Conservation (phyloP, 2,329 filamentous ascomycete species). For the Cordyceps pruinosa region DNA sequence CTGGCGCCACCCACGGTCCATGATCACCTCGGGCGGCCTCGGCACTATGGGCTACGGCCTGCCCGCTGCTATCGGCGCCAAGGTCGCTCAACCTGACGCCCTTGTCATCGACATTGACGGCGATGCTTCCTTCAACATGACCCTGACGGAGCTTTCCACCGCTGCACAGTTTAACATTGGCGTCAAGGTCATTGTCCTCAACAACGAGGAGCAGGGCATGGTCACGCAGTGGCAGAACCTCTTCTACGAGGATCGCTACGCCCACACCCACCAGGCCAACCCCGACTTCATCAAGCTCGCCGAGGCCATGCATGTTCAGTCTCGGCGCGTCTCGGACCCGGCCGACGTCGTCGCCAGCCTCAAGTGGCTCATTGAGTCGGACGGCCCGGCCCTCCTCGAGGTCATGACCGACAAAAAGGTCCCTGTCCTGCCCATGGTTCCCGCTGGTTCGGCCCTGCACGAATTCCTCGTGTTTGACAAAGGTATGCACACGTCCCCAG, state of each 20-base stretch:
- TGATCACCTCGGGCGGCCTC: constrained; percentile 94
- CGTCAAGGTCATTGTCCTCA: constrained; percentile 88
- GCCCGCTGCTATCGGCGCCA: constrained; percentile 89
- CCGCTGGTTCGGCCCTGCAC: constrained; percentile 76
- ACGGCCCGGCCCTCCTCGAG: constrained; percentile 90
- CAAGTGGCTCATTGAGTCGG: constrained; percentile 80
- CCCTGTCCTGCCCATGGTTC: constrained; percentile 96
- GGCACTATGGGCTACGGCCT: constrained; percentile 86
- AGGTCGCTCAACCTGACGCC: constrained; percentile 69
- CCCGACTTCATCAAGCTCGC: constrained; percentile 88
- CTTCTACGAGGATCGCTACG: constrained; percentile 84
- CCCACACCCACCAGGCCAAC: constrained; percentile 85
- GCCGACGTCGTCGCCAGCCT: constrained; percentile 71
- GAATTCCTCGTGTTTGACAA: constrained; percentile 62
- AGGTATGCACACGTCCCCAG: constrained; percentile 21
- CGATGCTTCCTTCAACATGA: constrained; percentile 99
- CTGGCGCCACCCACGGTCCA: constrained; percentile 83
- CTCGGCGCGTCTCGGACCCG: constrained; percentile 63
- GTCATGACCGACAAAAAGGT: constrained; percentile 88
- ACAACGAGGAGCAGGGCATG: constrained; percentile 97
- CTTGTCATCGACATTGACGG: constrained; percentile 95
- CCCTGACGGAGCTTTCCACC: constrained; percentile 87
- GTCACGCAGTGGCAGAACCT: constrained; percentile 94
- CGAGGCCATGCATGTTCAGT: constrained; percentile 83
- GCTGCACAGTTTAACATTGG: constrained; percentile 94